phyloP scores from a whole-genome alignment of 108 stramenopile genomes.

The Cyclostephanos invisitatus region DNA sequence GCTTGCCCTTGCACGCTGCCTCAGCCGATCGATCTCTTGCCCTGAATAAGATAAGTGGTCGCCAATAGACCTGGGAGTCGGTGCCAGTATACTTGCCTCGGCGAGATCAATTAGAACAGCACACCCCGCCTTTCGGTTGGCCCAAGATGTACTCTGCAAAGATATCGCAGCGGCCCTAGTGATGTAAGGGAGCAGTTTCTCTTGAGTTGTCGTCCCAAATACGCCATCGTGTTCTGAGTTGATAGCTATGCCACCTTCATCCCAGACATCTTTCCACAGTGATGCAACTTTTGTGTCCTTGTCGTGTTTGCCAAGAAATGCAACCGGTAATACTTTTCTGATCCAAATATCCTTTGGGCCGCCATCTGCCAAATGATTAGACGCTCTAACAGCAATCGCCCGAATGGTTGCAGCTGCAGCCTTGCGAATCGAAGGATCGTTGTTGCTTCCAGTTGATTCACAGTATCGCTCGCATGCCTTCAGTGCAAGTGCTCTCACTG shows the following conservation, averaged over 20 bases:
- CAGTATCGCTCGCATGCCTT: slow-evolving; percentile 73
- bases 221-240: slow-evolving; percentile 34
- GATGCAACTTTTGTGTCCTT: slow-evolving; percentile 59
- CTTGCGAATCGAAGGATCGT: slow-evolving; percentile 63
- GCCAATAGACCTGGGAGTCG: slow-evolving; percentile 41
- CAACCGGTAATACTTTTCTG: slow-evolving; percentile 66
- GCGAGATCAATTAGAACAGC: slow-evolving; percentile 59
- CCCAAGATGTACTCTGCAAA: slow-evolving; percentile 69
- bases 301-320: slow-evolving; percentile 79
- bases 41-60: neutral
- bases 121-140: slow-evolving; percentile 61
- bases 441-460: slow-evolving; percentile 49
- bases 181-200: slow-evolving; percentile 61
- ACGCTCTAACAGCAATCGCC: slow-evolving; percentile 73
- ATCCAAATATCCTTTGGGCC: slow-evolving; percentile 76
- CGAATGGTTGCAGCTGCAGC: slow-evolving; percentile 77
- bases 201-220: slow-evolving; percentile 64
- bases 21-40: slow-evolving; percentile 27
- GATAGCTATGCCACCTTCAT: slow-evolving; percentile 77
- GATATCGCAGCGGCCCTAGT: slow-evolving; percentile 52
- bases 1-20: slow-evolving; percentile 53
- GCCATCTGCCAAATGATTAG: slow-evolving; percentile 73
- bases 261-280: slow-evolving; percentile 83
- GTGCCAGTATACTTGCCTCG: slow-evolving; percentile 62
- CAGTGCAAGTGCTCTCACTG: slow-evolving; percentile 51